These are phyloP conservation scores for Fusarium nurragi DNA, from an alignment of 2,329 filamentous ascomycete species.

Conservation along the genomic window DNA sequence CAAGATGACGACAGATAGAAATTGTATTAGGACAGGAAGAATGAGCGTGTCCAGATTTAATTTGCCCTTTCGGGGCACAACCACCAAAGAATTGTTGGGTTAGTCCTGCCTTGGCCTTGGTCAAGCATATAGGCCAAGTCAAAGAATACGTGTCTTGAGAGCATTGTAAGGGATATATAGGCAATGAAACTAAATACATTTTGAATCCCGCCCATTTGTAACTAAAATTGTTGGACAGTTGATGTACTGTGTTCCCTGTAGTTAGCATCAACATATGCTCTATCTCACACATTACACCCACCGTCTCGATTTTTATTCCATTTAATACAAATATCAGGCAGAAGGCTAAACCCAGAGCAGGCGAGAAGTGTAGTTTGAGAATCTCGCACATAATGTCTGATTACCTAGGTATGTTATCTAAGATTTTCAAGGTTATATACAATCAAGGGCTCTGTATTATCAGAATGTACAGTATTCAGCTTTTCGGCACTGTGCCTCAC, in stretches of 20 bases:
- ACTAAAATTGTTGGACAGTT: no score
- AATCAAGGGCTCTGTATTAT: no score
- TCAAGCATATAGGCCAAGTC: not conserved
- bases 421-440: no score
- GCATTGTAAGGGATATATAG: not conserved
- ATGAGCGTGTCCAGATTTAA: slow-evolving; percentile 12
- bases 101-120: slow-evolving; percentile 2
- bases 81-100: not conserved
- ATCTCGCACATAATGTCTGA: no score
- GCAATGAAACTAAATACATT: slow-evolving; percentile 2
- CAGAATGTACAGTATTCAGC: not conserved
- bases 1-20: slow-evolving; percentile 9
- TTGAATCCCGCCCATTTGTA: not conserved
- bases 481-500: not conserved
- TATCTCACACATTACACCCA: no score
- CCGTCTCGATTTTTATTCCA: no score
- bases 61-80: slow-evolving; percentile 1
- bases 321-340: no score
- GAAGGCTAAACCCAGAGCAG: no score
- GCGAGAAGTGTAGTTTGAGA: no score
- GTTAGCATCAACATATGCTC: no score
- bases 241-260: no score
- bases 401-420: no score
- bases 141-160: not conserved
- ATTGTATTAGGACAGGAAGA: slow-evolving; percentile 1